phyloP scores from a whole-genome alignment of 164 flowering plant genomes.

The Tetrastigma voinierianum region DNA sequence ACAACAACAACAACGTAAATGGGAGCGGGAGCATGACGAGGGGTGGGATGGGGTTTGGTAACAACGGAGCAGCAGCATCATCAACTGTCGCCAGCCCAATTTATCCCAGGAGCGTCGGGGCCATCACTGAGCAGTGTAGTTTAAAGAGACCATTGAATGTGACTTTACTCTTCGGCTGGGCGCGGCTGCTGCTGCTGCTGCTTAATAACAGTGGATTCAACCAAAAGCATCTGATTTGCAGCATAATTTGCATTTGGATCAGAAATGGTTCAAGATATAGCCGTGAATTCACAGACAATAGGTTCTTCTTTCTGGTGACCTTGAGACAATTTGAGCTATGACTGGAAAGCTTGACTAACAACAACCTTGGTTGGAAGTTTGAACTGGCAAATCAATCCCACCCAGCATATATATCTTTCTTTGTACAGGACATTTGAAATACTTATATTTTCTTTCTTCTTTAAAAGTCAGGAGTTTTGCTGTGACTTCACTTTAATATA shows the following conservation, averaged over 20 bases:
- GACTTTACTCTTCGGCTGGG: slow-evolving; percentile 38
- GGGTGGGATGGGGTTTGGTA: slow-evolving; percentile 34
- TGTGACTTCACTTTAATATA: slow-evolving; percentile 15
- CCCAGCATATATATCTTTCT: slow-evolving; percentile 11
- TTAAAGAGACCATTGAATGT: slow-evolving; percentile 51
- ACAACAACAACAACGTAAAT: too few relatives aligned
- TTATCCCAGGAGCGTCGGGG: slow-evolving; percentile 21
- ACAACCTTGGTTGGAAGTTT: neutral
- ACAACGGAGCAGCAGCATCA: slow-evolving; percentile 29
- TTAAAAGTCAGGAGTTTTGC: slow-evolving; percentile 11
- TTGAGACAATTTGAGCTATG: slow-evolving; percentile 55
- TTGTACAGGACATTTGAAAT: slow-evolving; percentile 42
- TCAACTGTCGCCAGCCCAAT: slow-evolving; percentile 19
- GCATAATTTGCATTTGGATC: slow-evolving; percentile 50
- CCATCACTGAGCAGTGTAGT: slow-evolving; percentile 51
- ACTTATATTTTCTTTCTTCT: neutral
- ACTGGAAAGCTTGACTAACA: slow-evolving; percentile 64
- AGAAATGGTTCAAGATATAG: slow-evolving; percentile 58
- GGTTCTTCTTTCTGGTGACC: slow-evolving; percentile 54
- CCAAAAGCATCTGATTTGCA: slow-evolving; percentile 41
- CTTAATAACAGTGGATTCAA: slow-evolving; percentile 36
- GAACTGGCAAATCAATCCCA: too few relatives aligned
- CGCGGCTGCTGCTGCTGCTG: slow-evolving; percentile 40
- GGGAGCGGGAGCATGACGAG: slow-evolving; percentile 26
- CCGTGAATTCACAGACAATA: slow-evolving; percentile 63